A percentile compares a stretch with the other conserved stretches of the same genome.
Conservation (phyloP, 768 basidiomycete species). For the Gyrodon lividus region DNA sequence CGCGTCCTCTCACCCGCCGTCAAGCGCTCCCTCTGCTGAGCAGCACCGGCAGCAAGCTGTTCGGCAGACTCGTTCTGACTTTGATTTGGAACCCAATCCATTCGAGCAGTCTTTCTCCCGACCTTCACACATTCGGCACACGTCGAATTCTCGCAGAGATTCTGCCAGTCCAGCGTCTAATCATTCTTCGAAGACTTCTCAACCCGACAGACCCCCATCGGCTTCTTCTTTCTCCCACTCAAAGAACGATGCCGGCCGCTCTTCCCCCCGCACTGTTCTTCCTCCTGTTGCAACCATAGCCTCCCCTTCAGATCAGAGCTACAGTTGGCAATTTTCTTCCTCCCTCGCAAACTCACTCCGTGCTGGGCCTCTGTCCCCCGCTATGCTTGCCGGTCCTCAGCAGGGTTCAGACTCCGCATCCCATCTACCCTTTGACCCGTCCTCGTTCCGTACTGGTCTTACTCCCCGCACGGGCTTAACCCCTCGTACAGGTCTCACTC, state of each 20-base stretch:
- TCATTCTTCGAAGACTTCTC: slow-evolving; percentile 37
- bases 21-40: slow-evolving; percentile 14
- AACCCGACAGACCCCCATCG: slow-evolving; percentile 33
- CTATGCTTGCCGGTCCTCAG: slow-evolving; percentile 91
- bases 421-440: slow-evolving; percentile 60
- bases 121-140: slow-evolving; percentile 51
- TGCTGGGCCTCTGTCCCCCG: slow-evolving; percentile 91
- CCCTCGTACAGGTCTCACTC: slow-evolving; percentile 80
- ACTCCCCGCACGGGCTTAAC: slow-evolving; percentile 87
- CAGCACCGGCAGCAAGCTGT: slow-evolving; percentile 17
- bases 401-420: slow-evolving; percentile 39
- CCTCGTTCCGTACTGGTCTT: slow-evolving; percentile 79
- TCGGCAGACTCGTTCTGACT: slow-evolving; percentile 60
- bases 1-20: slow-evolving; percentile 30
- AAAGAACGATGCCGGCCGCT: slow-evolving; percentile 31
- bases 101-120: slow-evolving; percentile 92
- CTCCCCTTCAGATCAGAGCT: slow-evolving; percentile 48
- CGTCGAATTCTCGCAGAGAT: slow-evolving; percentile 34
- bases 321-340: slow-evolving; percentile 61
- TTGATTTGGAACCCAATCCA: slow-evolving; percentile 84
- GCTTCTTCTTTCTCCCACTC: slow-evolving; percentile 32
- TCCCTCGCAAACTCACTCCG: slow-evolving; percentile 77
- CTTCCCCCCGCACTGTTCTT: slow-evolving; percentile 66
- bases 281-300: slow-evolving; percentile 81
- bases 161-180: slow-evolving; percentile 34